Percentiles rank a stretch among this genome's conserved stretches.
Conservation (phyloP, 306 rosid species). For the Rosa chinensis region DNA sequence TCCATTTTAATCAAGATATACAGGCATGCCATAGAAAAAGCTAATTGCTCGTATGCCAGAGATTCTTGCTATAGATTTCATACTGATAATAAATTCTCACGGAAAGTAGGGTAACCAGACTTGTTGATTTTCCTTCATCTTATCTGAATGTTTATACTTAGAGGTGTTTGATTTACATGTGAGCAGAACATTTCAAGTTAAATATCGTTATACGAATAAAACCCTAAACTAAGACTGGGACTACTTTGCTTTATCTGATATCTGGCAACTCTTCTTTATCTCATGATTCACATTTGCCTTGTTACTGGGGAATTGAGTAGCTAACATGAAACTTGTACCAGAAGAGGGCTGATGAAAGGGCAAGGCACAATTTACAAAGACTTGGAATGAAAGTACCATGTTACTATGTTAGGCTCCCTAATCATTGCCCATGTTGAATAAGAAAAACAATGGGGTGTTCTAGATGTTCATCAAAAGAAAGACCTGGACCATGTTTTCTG, state of each 20-base stretch:
- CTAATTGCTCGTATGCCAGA: background rate
- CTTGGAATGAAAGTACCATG: conserved; percentile 5
- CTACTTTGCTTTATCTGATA: background rate
- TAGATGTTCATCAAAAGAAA: conserved; percentile 25
- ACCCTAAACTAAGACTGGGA: background rate
- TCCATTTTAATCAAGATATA: background rate
- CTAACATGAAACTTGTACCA: background rate
- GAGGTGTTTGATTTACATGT: background rate
- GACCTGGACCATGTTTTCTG: conserved; percentile 43
- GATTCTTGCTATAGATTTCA: background rate
- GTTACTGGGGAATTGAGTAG: background rate
- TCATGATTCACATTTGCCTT: background rate
- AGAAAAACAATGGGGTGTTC: conserved; percentile 20
- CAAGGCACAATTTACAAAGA: background rate
- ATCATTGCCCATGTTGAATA: conserved; percentile 37
- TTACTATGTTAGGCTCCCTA: conserved; percentile 11
- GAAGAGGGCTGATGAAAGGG: background rate
- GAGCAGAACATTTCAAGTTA: background rate
- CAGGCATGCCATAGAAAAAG: too few species aligned
- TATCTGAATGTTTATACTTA: too few species aligned
- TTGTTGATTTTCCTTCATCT: background rate
- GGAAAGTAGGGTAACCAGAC: background rate
- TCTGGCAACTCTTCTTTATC: background rate
- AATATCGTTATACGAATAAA: background rate
- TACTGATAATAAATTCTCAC: background rate